These are phyloP conservation scores for Meyerozyma smithsonii DNA, from an alignment of 1,139 yeast species.

Conservation along the genomic window DNA sequence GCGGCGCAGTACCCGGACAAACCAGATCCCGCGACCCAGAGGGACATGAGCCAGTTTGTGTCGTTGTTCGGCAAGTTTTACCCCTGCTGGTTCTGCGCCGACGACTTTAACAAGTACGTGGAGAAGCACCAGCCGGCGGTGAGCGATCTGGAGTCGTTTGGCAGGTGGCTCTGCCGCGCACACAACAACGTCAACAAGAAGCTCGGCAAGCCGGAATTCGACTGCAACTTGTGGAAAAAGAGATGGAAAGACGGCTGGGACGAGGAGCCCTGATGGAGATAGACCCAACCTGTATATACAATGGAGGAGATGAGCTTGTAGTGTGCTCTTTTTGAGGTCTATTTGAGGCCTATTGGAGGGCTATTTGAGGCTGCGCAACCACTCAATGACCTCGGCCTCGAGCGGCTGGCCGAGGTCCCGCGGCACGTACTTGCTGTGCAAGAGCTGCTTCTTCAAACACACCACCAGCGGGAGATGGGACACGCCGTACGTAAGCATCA, in stretches of 20 bases:
- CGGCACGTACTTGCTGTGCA: constrained; percentile 48
- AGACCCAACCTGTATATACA: not conserved
- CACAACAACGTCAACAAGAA: constrained; percentile 87
- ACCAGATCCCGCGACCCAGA: constrained; percentile 60
- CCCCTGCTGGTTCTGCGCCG: constrained; percentile 95
- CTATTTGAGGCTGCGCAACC: constrained; percentile 23
- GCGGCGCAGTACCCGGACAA: constrained; percentile 84
- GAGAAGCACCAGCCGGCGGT: constrained; percentile 60
- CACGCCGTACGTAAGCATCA: constrained; percentile 56
- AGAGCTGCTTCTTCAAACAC: constrained; percentile 62
- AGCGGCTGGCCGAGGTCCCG: constrained; percentile 38
- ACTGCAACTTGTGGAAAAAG: constrained; percentile 85
- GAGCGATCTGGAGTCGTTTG: constrained; percentile 69
- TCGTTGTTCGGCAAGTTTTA: constrained; percentile 72
- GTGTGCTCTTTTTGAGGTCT: too few relatives aligned
- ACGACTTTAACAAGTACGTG: constrained; percentile 70
- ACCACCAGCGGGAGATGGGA: constrained; percentile 59
- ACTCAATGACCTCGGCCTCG: constrained; percentile 49
- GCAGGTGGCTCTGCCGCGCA: constrained; percentile 91
- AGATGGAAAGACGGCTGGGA: constrained; percentile 89
- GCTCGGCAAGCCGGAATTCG: constrained; percentile 78
- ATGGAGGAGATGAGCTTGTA: too few relatives aligned
- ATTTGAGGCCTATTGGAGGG: too few relatives aligned
- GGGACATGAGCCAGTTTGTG: constrained; percentile 68
- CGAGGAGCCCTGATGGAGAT: constrained; percentile 13